Base-by-base conservation (phyloP, 768 basidiomycete species). In the Mycena vulgaris region DNA sequence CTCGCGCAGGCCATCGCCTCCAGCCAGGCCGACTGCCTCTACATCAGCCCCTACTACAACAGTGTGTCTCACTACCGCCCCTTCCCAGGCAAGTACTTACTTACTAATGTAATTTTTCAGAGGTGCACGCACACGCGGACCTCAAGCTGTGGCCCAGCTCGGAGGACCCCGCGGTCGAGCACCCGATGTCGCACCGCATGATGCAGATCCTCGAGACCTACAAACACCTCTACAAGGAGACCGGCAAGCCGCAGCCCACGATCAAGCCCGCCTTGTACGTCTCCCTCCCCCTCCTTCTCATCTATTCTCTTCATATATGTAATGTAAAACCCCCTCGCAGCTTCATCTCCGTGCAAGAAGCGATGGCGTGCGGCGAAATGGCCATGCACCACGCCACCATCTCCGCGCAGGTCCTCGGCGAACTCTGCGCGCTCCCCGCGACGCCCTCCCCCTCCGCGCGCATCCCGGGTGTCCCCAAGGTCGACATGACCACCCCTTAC, bases 11-110 rank as follows among this genome's bases (percentile, higher is more conserved):
- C 86, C 37, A 78, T 87, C 59, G 84, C 86, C 10, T 83, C 85
- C 25, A 78, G 79, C 45, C 85, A 86, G 70, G 85, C 83, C 10
- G 82, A 80, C 16, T 86, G 85, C 74, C 76, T 82, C 35, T 84
- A 82, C 74, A 80, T 88, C 59, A 80, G 82, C 48, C 85, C 85
- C 3, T 88, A 88, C 75, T 85, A 84, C 78, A 88, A 87, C 74
- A 84, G 82, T 81, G 19, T 35, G 21, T 27, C 28, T 21, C 21
- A 23, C 42, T 75, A 65, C 48, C 72, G 49, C 16, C 35, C 37
- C 25, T 49, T 47, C 7, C 21, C n/a, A n/a, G n/a, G n/a, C n/a
- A n/a, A n/a, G n/a, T n/a, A n/a, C n/a, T n/a, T n/a, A n/a, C n/a
- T n/a, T n/a, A n/a, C n/a, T n/a, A n/a, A n/a, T n/a, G n/a, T n/a